Evolutionary conservation across 305 asterid genomes (phyloP), one percentile per base, ranked within the genome.

Genomic region (Monarda citriodora): DNA sequence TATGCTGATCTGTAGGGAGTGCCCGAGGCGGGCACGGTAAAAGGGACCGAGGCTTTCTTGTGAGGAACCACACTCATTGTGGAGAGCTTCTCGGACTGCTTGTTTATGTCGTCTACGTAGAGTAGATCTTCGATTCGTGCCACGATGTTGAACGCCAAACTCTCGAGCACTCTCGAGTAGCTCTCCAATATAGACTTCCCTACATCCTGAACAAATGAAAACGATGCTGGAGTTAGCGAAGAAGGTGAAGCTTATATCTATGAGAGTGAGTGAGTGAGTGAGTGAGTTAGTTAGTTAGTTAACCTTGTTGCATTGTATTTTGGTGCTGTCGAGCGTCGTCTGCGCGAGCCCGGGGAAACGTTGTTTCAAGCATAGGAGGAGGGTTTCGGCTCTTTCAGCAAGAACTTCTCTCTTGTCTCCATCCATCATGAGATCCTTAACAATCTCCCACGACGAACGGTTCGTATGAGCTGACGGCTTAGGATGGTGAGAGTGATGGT

Each of bases 111-210:
- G 40, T 90, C 97, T 26, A 94, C 97, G 11, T 90, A 84, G 14
- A 90, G 87, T 44, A 90, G 77, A 72, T 90, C 97, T 56, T 90
- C 96, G 9, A 93, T 93, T 0, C 99, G 90, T 12, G 96, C 87
- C 29, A 82, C 84, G 4, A 92, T 85, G 22, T 79, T 89, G 82
- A 80, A 93, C 1, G 99, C 87, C 59, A 93, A 67, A 63, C 97
- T 90, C 72, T 93, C 99, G 85, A 93, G 67, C 53, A 93, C 97
- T 64, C 99, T 72, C 5, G 99, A 90, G 79, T 90, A 90, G 89
- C 99, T 87, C 83, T 90, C 99, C 41, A 93, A 42, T 25, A 90
- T 85, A 13, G 96, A 80, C 77, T 84, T 93, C 17, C 97, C 97
- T 0, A 89, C 78, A 73, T 89, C 97, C 97, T 89, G 63, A 40